Base-by-base conservation (phyloP, 2,329 filamentous ascomycete species). In the Fusarium gaditjirri region DNA sequence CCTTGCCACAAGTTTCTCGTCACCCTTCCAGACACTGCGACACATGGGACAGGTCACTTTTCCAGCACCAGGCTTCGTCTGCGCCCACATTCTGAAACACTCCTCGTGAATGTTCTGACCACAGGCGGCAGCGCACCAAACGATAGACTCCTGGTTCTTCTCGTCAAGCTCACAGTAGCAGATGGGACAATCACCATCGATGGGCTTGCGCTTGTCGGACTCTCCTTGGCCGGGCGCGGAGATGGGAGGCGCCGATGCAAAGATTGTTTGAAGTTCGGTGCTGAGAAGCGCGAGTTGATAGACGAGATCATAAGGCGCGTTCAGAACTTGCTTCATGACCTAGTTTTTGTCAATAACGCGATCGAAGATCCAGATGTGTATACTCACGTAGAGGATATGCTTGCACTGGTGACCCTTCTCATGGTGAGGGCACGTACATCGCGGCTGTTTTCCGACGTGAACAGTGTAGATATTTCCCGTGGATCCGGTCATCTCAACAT, bases 401-500 rank as follows among this genome's bases (percentile, higher is more conserved):
- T 92, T 92, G 85, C 90, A 92, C 68, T 90, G 88, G 36, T 88
- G 84, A 1, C 88, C 87, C 38, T 83, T 83, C 31, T 65, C 73
- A 2, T 84, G 85, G 62, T 90, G 85, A 2, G 89, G 88, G 67
- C 90, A 91, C 53, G 84, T 82, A 77, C 90, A 92, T 0, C 73
- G 80, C 0, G 89, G 87, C 23, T 83, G 74, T n/a, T 83, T 83
- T 6, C 81, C 81, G 57, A 92, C 85, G 38, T 80, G 80, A 36
- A 92, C 85, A 1, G 80, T 86, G 78, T 93, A 92, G 63, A 92
- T 83, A 70, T 92, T 92, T 21, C 90, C 90, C 3, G 89, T 92
- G 14, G 88, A 88, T 2, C 90, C 91, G 0, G 90, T 88, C 67
- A 92, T 82, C 63, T 89, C 83, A 52, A 92, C 82, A 2, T 78